A percentile compares a stretch with the other conserved stretches of the same genome.
Conservation (phyloP, 345 rosid species). For the Eucalyptus pauciflora region DNA sequence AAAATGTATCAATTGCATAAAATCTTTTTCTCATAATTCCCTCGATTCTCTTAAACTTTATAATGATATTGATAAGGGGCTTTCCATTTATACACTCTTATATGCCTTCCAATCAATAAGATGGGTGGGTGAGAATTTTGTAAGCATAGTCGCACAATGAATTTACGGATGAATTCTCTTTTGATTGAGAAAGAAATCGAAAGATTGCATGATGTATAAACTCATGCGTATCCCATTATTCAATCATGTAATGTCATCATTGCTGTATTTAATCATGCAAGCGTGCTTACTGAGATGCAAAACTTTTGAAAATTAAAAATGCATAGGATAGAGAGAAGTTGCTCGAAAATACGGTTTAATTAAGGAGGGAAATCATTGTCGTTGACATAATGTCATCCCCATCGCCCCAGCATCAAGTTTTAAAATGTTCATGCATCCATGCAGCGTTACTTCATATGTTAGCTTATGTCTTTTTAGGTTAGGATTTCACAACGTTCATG, state of each 20-base stretch:
- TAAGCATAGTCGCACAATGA: neutral
- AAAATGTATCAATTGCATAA: neutral
- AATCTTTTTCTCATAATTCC: neutral
- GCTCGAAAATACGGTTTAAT: neutral
- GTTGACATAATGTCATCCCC: too few species aligned
- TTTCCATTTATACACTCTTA: neutral
- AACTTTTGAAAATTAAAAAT: neutral
- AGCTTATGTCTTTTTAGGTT: neutral
- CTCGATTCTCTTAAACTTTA: neutral
- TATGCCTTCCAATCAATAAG: neutral
- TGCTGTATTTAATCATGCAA: neutral
- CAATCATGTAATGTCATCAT: neutral
- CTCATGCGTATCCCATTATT: neutral
- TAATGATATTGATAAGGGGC: neutral
- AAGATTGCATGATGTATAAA: neutral
- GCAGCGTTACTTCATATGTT: neutral
- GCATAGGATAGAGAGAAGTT: neutral
- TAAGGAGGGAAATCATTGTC: neutral
- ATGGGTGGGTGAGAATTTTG: neutral
- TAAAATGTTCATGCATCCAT: neutral
- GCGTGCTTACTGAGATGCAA: neutral
- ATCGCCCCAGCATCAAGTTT: neutral
- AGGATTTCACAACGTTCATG: neutral
- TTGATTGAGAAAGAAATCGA: neutral
- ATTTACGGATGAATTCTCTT: neutral